These are phyloP conservation scores for Salix caprea DNA, from an alignment of 345 rosid species.

Conservation along the genomic window DNA sequence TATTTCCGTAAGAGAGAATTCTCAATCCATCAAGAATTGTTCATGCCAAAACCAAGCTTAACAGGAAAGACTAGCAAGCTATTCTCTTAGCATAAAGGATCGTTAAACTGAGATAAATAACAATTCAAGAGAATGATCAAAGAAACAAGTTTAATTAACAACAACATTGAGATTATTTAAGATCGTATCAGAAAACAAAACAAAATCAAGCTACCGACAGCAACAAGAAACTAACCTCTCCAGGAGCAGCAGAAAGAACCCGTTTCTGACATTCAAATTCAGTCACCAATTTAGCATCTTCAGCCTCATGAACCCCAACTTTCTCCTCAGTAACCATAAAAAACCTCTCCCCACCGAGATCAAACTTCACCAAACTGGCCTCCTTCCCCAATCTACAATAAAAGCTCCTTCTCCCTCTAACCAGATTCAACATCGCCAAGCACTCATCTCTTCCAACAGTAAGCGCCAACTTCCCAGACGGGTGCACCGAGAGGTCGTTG, in stretches of 20 bases:
- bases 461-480: constrained; percentile 78
- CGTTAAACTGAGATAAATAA: not conserved
- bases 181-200: not conserved
- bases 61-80: not conserved
- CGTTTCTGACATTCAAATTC: constrained; percentile 59
- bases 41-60: not conserved
- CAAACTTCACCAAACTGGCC: constrained; percentile 60
- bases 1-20: not conserved
- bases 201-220: too few relatives aligned
- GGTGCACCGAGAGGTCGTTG: constrained; percentile 70
- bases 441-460: constrained; percentile 78
- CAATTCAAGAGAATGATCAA: not conserved
- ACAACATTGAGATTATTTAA: not conserved
- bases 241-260: constrained; percentile 76
- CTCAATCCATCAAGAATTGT: not conserved
- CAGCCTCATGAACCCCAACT: constrained; percentile 71
- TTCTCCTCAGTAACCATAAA: constrained; percentile 61
- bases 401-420: constrained; percentile 83
- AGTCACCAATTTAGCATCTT: constrained; percentile 70
- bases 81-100: not conserved
- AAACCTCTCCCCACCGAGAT: constrained; percentile 56
- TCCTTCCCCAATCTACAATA: constrained; percentile 68
- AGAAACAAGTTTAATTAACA: not conserved
- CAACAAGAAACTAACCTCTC: constrained; percentile 47
- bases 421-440: constrained; percentile 79